Base-by-base conservation (phyloP, 148 eudicot genomes). In the Vaccinium corymbosum region DNA sequence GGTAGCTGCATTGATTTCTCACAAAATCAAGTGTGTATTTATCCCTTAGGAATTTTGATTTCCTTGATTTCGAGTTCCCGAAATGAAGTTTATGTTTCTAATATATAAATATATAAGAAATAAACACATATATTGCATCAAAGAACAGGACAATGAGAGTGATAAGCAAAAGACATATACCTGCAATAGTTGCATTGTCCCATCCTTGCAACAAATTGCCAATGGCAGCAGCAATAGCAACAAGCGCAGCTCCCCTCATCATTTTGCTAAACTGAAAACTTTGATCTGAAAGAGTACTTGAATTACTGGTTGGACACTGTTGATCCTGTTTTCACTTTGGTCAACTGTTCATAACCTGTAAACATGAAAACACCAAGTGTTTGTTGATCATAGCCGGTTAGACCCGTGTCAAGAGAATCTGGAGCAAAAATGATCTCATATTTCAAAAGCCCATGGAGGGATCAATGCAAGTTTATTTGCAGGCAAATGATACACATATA, bases 101-200 rank as follows among this genome's bases (percentile, higher is more conserved):
- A 46, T 13, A 50, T 42, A 42, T 42, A 42, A 42, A 42, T 42
- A 4, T 42, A 42, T 42, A 42, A 0, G 46, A 42, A 42, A 32
- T 14, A 35, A 38, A 57, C 5, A 35, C 74, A 22, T 46, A 38
- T 27, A 82, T 19, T 48, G 51, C 7, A 22, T 12, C 62, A 3
- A 25, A 66, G 61, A 70, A 46, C n/a, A 80, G 61, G 15, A 42
- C 11, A 48, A 19, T 50, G 29, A 51, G 4, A 35, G 20, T 25
- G 61, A 55, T 42, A 8, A 29, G 49, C 4, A 49, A 59, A n/a
- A 49, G 48, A 64, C 11, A 79, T 79, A 82, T 85, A 97, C 99
- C 99, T 87, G 99, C 98, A 68, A 97, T 94, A n/a, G 97, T 93
- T 53, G 99, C 99, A 87, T 93, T 97, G 83, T 97, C 99, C 99